These are phyloP conservation scores for Moesziomyces parantarcticus DNA, from an alignment of 1,284 basidiomycete genomes.

Conservation along the genomic window DNA sequence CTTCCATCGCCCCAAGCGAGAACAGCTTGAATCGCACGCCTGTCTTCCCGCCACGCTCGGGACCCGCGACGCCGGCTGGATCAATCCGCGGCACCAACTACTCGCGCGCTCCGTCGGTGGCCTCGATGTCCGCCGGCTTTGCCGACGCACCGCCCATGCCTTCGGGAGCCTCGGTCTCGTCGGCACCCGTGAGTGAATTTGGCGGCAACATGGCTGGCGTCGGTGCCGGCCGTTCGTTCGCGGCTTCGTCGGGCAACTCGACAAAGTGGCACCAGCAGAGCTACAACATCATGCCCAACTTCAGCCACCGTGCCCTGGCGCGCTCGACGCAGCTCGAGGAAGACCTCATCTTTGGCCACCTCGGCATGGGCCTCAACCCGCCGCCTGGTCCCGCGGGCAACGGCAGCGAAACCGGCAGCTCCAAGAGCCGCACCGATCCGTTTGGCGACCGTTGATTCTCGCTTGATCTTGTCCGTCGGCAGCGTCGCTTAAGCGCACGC, in stretches of 20 bases:
- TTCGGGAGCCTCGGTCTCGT: conserved; percentile 31
- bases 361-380: conserved; percentile 45
- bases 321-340: conserved; percentile 47
- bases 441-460: conserved; percentile 34
- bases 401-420: conserved; percentile 37
- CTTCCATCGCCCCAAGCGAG: conserved; percentile 32
- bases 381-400: conserved; percentile 30
- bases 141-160: conserved; percentile 39
- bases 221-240: conserved; percentile 41
- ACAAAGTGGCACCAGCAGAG: conserved; percentile 53
- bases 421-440: conserved; percentile 42
- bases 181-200: conserved; percentile 32
- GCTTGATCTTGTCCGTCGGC: too few species aligned
- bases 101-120: conserved; percentile 44
- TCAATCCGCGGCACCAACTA: conserved; percentile 43
- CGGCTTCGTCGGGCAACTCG: conserved; percentile 42
- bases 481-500: too few species aligned
- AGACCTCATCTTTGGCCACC: conserved; percentile 47
- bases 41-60: conserved; percentile 19
- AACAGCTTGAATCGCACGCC: conserved; percentile 30
- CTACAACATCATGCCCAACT: conserved; percentile 53
- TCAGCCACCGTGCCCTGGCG: conserved; percentile 32
- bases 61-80: conserved; percentile 39
- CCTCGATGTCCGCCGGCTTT: conserved; percentile 45
- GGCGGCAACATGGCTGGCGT: conserved; percentile 51